These are phyloP conservation scores for Monosporascus sp. DNA, from an alignment of 2,329 filamentous ascomycete genomes.

Conservation along the genomic window DNA sequence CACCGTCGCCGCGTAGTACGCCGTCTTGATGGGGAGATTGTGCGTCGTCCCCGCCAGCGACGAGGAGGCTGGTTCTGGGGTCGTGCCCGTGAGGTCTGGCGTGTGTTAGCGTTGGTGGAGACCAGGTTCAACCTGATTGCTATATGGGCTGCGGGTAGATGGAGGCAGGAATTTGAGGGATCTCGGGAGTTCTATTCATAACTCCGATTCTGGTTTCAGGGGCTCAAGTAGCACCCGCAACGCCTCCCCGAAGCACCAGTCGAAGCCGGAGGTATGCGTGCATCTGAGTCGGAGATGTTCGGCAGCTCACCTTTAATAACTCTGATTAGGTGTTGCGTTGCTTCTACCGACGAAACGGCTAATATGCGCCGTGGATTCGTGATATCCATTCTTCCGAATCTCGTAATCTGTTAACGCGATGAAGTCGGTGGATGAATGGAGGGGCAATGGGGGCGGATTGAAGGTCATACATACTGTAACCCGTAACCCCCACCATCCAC, in stretches of 20 bases:
- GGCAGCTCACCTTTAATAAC: conserved; percentile 47
- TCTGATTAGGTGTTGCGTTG: conserved; percentile 40
- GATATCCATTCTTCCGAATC: conserved; percentile 33
- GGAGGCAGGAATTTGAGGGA: not conserved
- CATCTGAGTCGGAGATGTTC: too few relatives aligned
- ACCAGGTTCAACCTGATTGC: too few relatives aligned
- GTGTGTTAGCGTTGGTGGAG: conserved; percentile 6
- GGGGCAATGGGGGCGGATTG: conserved; percentile 2
- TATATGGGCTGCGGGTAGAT: not conserved
- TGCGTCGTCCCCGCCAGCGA: conserved; percentile 57
- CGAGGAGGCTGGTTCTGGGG: conserved; percentile 32
- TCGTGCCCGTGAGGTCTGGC: conserved; percentile 48
- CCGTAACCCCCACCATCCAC: not conserved
- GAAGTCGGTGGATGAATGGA: conserved; percentile 3
- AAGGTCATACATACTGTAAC: not conserved
- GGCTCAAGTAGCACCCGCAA: too few relatives aligned
- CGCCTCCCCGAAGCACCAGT: too few relatives aligned
- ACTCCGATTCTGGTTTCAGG: too few relatives aligned
- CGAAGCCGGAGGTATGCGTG: too few relatives aligned
- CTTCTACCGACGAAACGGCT: conserved; percentile 47
- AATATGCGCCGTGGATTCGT: conserved; percentile 52
- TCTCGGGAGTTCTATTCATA: not conserved
- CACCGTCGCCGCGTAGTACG: conserved; percentile 56
- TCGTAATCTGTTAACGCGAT: conserved; percentile 1
- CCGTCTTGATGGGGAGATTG: conserved; percentile 47